Evolutionary conservation across 495 filamentous ascomycete species (phyloP).

Genomic region (Lichina pygmaea): DNA sequence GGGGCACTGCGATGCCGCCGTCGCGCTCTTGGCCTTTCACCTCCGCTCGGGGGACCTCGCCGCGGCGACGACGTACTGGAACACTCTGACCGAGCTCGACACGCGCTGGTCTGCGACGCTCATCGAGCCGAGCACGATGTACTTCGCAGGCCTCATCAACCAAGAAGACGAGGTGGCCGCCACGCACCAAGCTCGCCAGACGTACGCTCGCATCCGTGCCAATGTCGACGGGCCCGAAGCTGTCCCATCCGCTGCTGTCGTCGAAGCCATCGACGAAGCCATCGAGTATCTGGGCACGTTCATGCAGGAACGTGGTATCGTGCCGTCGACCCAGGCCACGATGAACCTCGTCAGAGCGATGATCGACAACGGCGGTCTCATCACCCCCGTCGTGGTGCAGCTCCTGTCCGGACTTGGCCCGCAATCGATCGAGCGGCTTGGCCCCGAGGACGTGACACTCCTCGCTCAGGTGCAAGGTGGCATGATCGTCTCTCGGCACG

Average conservation of each 20-base stretch:
- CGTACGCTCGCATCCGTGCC: constrained; percentile 57
- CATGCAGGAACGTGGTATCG: constrained; percentile 19
- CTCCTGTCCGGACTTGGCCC: constrained; percentile 31
- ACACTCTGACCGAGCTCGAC: constrained; percentile 26
- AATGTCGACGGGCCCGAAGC: neutral
- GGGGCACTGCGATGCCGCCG: constrained; percentile 32
- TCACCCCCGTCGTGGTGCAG: constrained; percentile 33
- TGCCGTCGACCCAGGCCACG: constrained; percentile 23
- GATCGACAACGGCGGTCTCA: constrained; percentile 38
- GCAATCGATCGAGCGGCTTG: constrained; percentile 26
- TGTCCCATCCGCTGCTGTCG: constrained; percentile 9
- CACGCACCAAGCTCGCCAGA: constrained; percentile 44
- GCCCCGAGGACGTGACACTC: constrained; percentile 27
- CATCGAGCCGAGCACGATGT: constrained; percentile 71
- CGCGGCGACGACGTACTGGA: constrained; percentile 51
- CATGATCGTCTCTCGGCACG: constrained; percentile 21
- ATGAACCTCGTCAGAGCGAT: constrained; percentile 46
- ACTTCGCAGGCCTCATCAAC: constrained; percentile 54
- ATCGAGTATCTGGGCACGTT: constrained; percentile 44
- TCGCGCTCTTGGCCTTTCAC: constrained; percentile 64
- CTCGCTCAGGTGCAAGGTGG: constrained; percentile 36
- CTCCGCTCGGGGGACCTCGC: constrained; percentile 54
- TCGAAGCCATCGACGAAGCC: constrained; percentile 69
- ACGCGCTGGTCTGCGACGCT: constrained; percentile 30
- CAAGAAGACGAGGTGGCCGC: constrained; percentile 54